These are phyloP conservation scores for Bryopsis sp. DNA, from an alignment of 139 green algal species.

Conservation along the genomic window DNA sequence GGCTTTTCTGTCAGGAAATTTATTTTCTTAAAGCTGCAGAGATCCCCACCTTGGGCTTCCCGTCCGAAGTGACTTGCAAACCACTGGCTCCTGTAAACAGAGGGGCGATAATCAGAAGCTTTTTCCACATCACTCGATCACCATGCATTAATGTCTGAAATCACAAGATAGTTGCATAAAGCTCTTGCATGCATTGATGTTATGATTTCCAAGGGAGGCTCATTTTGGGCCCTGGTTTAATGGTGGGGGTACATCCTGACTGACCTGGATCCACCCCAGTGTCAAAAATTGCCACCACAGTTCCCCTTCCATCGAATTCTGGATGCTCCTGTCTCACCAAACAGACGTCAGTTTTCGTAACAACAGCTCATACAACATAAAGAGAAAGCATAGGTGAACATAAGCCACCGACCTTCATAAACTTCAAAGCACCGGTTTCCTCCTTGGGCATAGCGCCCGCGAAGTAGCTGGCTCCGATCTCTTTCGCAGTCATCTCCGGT, in stretches of 20 bases:
- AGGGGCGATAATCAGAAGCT: too few relatives aligned
- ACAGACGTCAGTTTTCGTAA: neutral
- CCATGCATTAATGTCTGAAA: too few relatives aligned
- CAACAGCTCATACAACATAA: neutral
- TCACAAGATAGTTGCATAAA: slow-evolving; percentile 10
- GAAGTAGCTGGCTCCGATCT: neutral
- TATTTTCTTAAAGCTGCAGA: neutral
- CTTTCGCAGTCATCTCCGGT: neutral
- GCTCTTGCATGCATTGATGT: neutral
- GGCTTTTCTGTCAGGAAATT: neutral
- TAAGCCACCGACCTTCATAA: slow-evolving; percentile 30
- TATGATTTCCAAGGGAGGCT: too few relatives aligned
- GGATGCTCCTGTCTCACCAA: slow-evolving; percentile 48
- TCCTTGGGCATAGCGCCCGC: slow-evolving; percentile 58
- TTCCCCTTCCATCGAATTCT: slow-evolving; percentile 64
- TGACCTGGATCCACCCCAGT: slow-evolving; percentile 47
- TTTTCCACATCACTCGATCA: too few relatives aligned
- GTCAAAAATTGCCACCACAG: slow-evolving; percentile 82
- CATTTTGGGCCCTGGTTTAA: too few relatives aligned
- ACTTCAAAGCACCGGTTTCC: slow-evolving; percentile 64
- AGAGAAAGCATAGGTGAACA: neutral
- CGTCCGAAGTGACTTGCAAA: slow-evolving; percentile 67
- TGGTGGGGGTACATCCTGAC: too few relatives aligned
- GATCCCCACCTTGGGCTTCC: slow-evolving; percentile 73
- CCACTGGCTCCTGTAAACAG: slow-evolving; percentile 52